Evolutionary conservation across 495 filamentous ascomycete genomes (phyloP), one percentile per base, ranked within the genome.

Genomic region (Saxispiralis lemnorum): DNA sequence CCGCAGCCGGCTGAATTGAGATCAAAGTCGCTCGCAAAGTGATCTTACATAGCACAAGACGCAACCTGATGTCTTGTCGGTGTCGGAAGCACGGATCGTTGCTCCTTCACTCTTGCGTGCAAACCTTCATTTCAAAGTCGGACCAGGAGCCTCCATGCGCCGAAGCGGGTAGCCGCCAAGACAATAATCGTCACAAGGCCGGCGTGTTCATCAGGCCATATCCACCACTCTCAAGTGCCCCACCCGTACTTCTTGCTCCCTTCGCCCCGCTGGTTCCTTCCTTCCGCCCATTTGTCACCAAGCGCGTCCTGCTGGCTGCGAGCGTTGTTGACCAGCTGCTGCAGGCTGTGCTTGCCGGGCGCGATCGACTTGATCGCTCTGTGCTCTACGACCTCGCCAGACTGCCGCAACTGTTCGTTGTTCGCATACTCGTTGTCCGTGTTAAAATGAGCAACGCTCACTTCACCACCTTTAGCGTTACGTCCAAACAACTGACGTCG

Each of bases 341-440:
- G 76, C 56, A 95, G 66, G 38, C 72, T 83, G 59, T 92, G 83
- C 62, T 93, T 93, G 38, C 83, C 86, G 1, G 83, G 76, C n/a
- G 79, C 76, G 55, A 95, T 82, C 5, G 80, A 64, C 45, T 81
- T 75, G 17, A 95, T 78, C 2, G 85, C 81, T 48, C 87, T 85
- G 55, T 88, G 83, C 44, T 74, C 73, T 16, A 69, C 66, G 0
- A 38, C 43, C 40, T 78, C 75, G 42, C 76, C 80, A 11, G 71
- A 58, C 12, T 76, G 73, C 2, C 85, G 75, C 28, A 89, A 60
- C 38, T 63, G 64, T 59, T 88, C 78, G 59, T 95, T 95, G 43
- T 77, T 70, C 13, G 67, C 73, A 63, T 95, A 95, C 60, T 95
- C 86, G 40, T 62, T 58, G 57, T 85, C 83, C 32, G 81, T 88